Base-by-base conservation (phyloP, 2,329 filamentous ascomycete species). In the Lecanicillium sp. region DNA sequence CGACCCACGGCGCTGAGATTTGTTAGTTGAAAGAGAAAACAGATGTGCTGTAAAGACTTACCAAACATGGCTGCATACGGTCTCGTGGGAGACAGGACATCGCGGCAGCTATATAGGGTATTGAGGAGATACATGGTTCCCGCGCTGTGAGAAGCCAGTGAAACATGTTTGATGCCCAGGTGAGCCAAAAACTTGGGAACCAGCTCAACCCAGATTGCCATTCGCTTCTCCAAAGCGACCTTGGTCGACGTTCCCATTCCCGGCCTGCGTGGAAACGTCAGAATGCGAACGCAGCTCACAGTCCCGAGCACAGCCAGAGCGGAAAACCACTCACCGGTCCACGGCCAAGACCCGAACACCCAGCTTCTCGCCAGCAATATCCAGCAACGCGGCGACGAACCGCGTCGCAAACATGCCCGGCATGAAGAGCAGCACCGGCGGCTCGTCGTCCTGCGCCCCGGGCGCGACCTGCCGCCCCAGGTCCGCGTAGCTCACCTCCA, bases 71-170 rank as follows among this genome's bases (percentile, higher is more conserved):
- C 51, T 36, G 52, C 51, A 35, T 59, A 58, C 1, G 59, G 54
- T 6, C 29, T 47, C 9, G 52, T 17, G 1, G 60, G 59, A n/a
- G 53, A 40, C 20, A 65, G 52, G 24, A 64, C 41, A n/a, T 54
- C 41, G 4, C 61, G 57, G 14, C 51, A 57, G 36, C 57, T 53
- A 23, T 57, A 55, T 21, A 64, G 29, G 2, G 57, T 51, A 48
- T 64, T 62, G 33, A 66, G 45, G 2, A 59, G 54, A 49, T 58
- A 66, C n/a, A 66, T 32, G 9, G 61, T 57, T 12, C 64, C 63
- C 35, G 56, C 58, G 44, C 59, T 62, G 45, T 66, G 63, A 21
- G 60, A 57, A 29, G 48, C 53, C 2, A 66, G 27, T 1, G 58
- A 54, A 20, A 66, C 59, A 44, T 66, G 60, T 5, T 44, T 30